phyloP scores from a whole-genome alignment of 2,329 filamentous ascomycete species.

The Didymella glomerata region DNA sequence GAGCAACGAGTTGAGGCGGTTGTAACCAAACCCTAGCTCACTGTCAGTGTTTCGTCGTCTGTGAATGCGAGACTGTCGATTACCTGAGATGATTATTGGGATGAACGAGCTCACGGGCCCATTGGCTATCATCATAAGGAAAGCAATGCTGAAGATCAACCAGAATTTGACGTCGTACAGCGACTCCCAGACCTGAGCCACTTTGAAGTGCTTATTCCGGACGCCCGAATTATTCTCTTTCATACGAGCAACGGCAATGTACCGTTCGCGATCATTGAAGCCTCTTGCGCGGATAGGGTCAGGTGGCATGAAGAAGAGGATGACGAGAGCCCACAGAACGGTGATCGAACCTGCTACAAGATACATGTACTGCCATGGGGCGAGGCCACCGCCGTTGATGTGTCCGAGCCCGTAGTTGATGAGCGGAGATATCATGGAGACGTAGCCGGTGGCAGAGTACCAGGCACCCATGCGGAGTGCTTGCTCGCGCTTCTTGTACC shows the following conservation, averaged over 20 bases:
- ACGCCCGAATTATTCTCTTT: constrained; percentile 78
- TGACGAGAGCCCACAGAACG: constrained; percentile 39
- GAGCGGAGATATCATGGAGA: constrained; percentile 37
- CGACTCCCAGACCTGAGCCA: constrained; percentile 68
- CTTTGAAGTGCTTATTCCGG: constrained; percentile 72
- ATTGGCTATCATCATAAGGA: constrained; percentile 45
- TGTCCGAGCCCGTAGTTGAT: constrained; percentile 48
- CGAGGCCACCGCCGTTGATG: constrained; percentile 31
- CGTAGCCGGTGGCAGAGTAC: constrained; percentile 65
- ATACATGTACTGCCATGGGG: constrained; percentile 46
- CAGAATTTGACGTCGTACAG: constrained; percentile 65
- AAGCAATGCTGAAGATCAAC: constrained; percentile 46
- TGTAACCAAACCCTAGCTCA: constrained; percentile 36
- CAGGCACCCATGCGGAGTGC: constrained; percentile 69
- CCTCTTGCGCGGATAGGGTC: constrained; percentile 52
- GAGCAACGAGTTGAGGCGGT: constrained; percentile 38
- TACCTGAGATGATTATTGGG: constrained; percentile 41
- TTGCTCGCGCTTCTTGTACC: constrained; percentile 66
- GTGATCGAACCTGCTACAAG: constrained; percentile 42
- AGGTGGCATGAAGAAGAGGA: constrained; percentile 53
- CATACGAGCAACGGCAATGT: constrained; percentile 71
- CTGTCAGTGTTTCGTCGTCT: neutral
- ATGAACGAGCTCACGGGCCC: constrained; percentile 40
- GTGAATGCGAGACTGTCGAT: neutral
- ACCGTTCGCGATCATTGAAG: constrained; percentile 51